Conservation (phyloP, 257 asterid species). For the Capsicum rhomboideum region DNA sequence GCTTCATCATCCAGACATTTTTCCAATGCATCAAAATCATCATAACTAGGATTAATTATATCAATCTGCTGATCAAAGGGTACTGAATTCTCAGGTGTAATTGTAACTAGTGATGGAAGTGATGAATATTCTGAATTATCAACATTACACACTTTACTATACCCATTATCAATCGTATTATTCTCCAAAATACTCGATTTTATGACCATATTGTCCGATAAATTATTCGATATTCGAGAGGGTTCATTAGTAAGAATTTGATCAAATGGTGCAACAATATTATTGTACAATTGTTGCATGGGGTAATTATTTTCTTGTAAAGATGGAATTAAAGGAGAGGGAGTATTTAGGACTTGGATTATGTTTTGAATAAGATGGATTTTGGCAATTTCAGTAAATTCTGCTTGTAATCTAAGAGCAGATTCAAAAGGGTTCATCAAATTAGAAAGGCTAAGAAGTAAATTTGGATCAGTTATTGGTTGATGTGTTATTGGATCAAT, state of each 20-base stretch:
- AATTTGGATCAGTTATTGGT: slow-evolving; percentile 19
- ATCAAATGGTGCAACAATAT: neutral
- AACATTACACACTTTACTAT: neutral
- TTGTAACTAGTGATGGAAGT: slow-evolving; percentile 33
- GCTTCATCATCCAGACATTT: slow-evolving; percentile 28
- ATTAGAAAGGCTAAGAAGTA: slow-evolving; percentile 17
- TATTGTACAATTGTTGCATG: slow-evolving; percentile 1
- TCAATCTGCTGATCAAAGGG: slow-evolving; percentile 4
- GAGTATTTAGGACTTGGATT: slow-evolving; percentile 24
- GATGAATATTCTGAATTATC: slow-evolving; percentile 17
- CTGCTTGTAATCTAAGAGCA: slow-evolving; percentile 14
- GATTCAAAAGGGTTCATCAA: slow-evolving; percentile 14
- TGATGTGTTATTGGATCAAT: slow-evolving; percentile 52
- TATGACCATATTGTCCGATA: neutral
- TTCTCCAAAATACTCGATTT: slow-evolving; percentile 1
- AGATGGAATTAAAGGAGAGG: slow-evolving; percentile 12
- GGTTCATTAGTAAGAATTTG: neutral
- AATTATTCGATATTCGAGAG: neutral
- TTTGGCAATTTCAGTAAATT: slow-evolving; percentile 20
- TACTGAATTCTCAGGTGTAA: slow-evolving; percentile 9
- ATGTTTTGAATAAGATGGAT: slow-evolving; percentile 23
- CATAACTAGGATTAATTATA: neutral
- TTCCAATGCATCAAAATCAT: slow-evolving; percentile 4
- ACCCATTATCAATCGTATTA: neutral
- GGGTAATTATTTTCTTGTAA: slow-evolving; percentile 3